Evolutionary conservation across 2,329 filamentous ascomycete genomes (phyloP), one percentile per base, ranked within the genome.

Genomic region (Hymenoscyphus scutula): DNA sequence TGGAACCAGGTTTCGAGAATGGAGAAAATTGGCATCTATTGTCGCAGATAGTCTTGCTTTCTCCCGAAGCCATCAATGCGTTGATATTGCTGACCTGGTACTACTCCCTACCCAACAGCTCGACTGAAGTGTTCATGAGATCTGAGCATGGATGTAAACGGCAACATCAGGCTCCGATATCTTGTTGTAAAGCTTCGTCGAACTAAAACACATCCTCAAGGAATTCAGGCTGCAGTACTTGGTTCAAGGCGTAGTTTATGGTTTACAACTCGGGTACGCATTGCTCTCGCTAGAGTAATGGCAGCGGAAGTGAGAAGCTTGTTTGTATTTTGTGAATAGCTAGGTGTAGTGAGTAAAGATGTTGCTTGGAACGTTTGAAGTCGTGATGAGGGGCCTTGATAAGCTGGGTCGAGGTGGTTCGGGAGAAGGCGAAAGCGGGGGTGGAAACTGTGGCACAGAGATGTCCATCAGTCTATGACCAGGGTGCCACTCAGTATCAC

Each of bases 331-430:
- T 25, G 23, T 48, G 37, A 60, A 37, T 41, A 53, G 34, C 27
- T 37, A 13, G 34, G 3, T 11, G 32, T 37, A 3, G 32, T 37
- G 32, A 37, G 13, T 37, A 37, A 37, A 37, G 34, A 37, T 64
- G 64, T 37, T 48, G 62, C 65, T 63, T 41, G 19, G 59, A 60
- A 60, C 59, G 65, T 66, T 66, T 66, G 59, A 62, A 29, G 58
- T 64, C 56, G 32, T 55, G 58, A 64, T 64, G 37, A 30, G 37
- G 13, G 11, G 25, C 17, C 45, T 25, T 23, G 19, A 23, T 23
- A 25, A 25, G 37, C 37, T 23, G 23, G 11, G 19, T 57, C 55
- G 5, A 25, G 23, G 37, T 38, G 32, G 55, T 38, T 37, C 19
- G 32, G 55, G 55, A 56, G 32, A 25, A 41, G 54, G 54, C 23